Evolutionary conservation across 805 yeast genomes (phyloP), one percentile per base, ranked within the genome.

Genomic region (Cyberlindnera xishuangbannaensis): DNA sequence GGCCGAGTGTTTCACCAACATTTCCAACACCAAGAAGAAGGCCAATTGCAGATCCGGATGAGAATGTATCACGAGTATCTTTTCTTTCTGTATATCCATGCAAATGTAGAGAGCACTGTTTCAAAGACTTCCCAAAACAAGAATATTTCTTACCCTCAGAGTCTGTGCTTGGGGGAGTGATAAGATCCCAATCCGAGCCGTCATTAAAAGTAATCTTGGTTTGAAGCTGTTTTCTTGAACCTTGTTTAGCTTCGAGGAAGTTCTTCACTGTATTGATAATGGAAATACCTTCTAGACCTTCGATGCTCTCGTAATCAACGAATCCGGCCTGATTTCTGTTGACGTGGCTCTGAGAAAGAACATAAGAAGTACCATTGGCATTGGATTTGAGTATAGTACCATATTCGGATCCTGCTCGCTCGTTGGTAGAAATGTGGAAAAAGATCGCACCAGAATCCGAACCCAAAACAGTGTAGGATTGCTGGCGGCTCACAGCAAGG

Each of bases 21-120:
- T 83, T 87, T 19, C 98, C 98, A n/a, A 83, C 75, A n/a, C 83
- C 97, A 44, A 92, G 65, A 70, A 90, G 60, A 61, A 87, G 61
- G 2, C 98, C 98, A 14, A 81, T 68, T 0, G 97, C 97, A 8
- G 95, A 80, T 1, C 84, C 77, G 0, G 97, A 87, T 0, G 95
- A 82, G 46, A 65, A 84, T 0, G 95, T 80, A 51, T 90, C 97
- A 48, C 95, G 71, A 35, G 72, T 69, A 55, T 88, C 97, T 3
- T 61, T 60, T 43, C 96, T 69, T 55, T 90, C 97, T 2, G 97
- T 88, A 56, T 72, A 88, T 0, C 97, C 94, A 54, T 87, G 97
- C 29, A 90, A 58, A 53, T 90, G 82, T 47, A 90, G 69, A 0
- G 95, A 78, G 48, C 97, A 90, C 29, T 73, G 67, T 2, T 67